A percentile compares a stretch with the other conserved stretches of the same genome.
These are phyloP conservation scores for Botrytis fragariae DNA, from an alignment of 2,329 filamentous ascomycete species.

Conservation along the genomic window DNA sequence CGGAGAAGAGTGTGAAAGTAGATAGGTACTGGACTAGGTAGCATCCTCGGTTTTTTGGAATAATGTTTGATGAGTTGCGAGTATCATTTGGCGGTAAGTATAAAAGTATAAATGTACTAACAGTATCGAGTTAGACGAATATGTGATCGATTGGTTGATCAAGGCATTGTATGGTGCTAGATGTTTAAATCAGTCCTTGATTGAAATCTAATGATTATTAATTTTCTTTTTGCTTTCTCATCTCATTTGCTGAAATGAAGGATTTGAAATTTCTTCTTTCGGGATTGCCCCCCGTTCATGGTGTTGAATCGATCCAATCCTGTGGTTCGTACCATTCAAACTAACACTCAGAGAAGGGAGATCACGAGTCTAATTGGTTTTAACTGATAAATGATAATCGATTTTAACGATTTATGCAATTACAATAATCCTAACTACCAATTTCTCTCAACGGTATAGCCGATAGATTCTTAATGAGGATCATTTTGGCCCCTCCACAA, in stretches of 20 bases:
- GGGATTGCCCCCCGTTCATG: background rate
- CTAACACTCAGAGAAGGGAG: background rate
- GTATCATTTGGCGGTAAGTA: background rate
- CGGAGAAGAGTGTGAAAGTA: background rate
- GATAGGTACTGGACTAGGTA: background rate
- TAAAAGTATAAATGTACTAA: background rate
- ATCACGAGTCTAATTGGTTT: background rate
- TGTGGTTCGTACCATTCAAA: background rate
- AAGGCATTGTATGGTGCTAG: background rate
- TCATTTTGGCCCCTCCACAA: background rate
- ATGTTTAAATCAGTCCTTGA: background rate
- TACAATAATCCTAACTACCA: background rate
- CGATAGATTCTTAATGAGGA: background rate
- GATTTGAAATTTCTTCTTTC: background rate
- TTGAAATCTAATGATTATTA: background rate
- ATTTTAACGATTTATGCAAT: background rate
- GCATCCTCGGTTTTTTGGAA: background rate
- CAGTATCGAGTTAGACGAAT: background rate
- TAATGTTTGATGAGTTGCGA: background rate
- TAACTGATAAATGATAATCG: background rate
- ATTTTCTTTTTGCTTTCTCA: background rate
- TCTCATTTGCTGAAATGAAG: background rate
- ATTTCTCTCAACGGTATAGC: background rate
- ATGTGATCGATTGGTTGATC: background rate
- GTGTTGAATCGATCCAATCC: background rate